phyloP scores from a whole-genome alignment of 345 rosid genomes.

The Firmiana major region DNA sequence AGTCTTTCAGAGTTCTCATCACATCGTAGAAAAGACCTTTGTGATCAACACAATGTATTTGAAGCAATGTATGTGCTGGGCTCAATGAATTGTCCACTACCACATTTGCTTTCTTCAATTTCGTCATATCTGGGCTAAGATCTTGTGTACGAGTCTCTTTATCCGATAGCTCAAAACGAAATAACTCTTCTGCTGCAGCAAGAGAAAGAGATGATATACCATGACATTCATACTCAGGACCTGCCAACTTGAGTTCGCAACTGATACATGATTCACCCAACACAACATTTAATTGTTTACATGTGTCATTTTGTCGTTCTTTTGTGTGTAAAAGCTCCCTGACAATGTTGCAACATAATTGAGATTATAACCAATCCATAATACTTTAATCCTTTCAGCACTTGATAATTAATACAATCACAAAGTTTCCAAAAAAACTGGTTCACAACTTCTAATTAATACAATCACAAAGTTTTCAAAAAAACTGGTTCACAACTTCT shows the following conservation, averaged over 20 bases:
- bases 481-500: not conserved
- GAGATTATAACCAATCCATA: slow-evolving; percentile 8
- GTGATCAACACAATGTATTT: slow-evolving; percentile 62
- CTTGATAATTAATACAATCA: not conserved
- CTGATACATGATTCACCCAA: slow-evolving; percentile 73
- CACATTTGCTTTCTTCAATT: slow-evolving; percentile 48
- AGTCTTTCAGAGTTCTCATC: slow-evolving; percentile 79
- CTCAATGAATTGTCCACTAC: slow-evolving; percentile 71
- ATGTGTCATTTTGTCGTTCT: slow-evolving; percentile 51
- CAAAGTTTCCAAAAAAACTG: not conserved
- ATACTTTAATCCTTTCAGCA: not conserved
- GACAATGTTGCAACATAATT: slow-evolving; percentile 11
- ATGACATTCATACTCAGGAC: slow-evolving; percentile 57
- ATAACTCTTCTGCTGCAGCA: slow-evolving; percentile 51
- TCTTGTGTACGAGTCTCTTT: slow-evolving; percentile 48
- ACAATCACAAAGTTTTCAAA: too few species aligned
- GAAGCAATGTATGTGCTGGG: slow-evolving; percentile 76
- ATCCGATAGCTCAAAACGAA: slow-evolving; percentile 42
- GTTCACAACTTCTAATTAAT: not conserved
- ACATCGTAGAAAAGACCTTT: slow-evolving; percentile 79
- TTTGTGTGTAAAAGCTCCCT: slow-evolving; percentile 76
- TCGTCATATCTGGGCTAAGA: slow-evolving; percentile 61
- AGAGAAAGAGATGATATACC: slow-evolving; percentile 63
- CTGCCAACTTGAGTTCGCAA: slow-evolving; percentile 71
- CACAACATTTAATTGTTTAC: slow-evolving; percentile 54